These are phyloP conservation scores for Ceratocystis colombiana DNA, from an alignment of 2,329 filamentous ascomycete species.

Conservation along the genomic window DNA sequence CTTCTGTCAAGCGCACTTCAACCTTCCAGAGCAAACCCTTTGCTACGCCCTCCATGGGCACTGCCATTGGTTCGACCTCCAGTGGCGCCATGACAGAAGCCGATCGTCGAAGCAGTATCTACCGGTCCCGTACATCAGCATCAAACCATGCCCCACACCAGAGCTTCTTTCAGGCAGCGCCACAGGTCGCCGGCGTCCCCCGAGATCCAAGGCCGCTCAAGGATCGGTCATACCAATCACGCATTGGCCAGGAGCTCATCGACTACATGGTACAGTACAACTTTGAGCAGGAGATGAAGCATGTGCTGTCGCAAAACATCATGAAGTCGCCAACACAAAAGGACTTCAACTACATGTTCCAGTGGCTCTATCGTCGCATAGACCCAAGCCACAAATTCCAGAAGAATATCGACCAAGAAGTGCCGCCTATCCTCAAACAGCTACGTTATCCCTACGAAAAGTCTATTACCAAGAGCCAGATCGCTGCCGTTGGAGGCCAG, in stretches of 20 bases:
- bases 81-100: conserved; percentile 36
- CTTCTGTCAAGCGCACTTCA: conserved; percentile 75
- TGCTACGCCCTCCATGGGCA: conserved; percentile 45
- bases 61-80: conserved; percentile 25
- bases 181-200: conserved; percentile 69
- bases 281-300: conserved; percentile 97
- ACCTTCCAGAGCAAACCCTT: conserved; percentile 65
- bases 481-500: conserved; percentile 86
- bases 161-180: conserved; percentile 88
- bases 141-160: conserved; percentile 63
- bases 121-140: conserved; percentile 58
- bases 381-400: conserved; percentile 89
- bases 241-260: conserved; percentile 77
- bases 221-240: conserved; percentile 67
- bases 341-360: conserved; percentile 95
- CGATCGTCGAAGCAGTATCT: conserved; percentile 72
- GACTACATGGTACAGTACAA: conserved; percentile 90
- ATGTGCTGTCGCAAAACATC: conserved; percentile 79
- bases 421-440: conserved; percentile 84
- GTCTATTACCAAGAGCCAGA: conserved; percentile 91
- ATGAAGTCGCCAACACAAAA: conserved; percentile 94
- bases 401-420: conserved; percentile 90
- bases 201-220: conserved; percentile 78
- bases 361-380: conserved; percentile 93
- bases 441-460: conserved; percentile 90